Conservation (phyloP, 345 rosid species). For the Ceriops decandra region DNA sequence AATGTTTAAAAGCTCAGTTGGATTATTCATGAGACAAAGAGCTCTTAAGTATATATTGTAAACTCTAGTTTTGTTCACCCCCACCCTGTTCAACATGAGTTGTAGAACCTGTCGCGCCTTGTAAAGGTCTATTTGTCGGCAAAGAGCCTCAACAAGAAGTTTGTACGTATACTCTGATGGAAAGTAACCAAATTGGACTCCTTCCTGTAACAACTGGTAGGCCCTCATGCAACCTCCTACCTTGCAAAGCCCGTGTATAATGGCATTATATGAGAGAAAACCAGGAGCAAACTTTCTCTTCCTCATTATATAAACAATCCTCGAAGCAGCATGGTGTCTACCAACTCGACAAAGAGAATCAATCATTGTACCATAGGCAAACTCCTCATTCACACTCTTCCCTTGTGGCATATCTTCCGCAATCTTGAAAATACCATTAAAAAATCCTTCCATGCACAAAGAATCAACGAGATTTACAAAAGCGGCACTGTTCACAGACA, state of each 20-base stretch:
- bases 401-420: conserved; percentile 70
- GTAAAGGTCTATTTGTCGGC: conserved; percentile 44
- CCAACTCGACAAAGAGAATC: conserved; percentile 60
- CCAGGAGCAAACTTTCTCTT: conserved; percentile 54
- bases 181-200: conserved; percentile 50
- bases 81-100: conserved; percentile 54
- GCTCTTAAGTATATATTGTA: conserved; percentile 73
- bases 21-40: conserved; percentile 52
- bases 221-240: conserved; percentile 75
- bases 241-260: conserved; percentile 71
- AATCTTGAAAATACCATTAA: conserved; percentile 55
- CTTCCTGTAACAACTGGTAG: conserved; percentile 77
- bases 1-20: conserved; percentile 60
- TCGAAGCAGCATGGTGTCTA: conserved; percentile 72
- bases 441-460: conserved; percentile 64
- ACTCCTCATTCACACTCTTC: conserved; percentile 41
- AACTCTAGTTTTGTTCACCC: conserved; percentile 53
- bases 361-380: conserved; percentile 68
- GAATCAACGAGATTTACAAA: conserved; percentile 63
- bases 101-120: conserved; percentile 58
- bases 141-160: conserved; percentile 66
- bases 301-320: conserved; percentile 73
- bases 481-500: conserved; percentile 46
- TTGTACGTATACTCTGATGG: conserved; percentile 73
- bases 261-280: conserved; percentile 59